Percentiles rank a stretch among this genome's conserved stretches.
These are phyloP conservation scores for Yarrowia hollandica DNA, from an alignment of 805 yeast species.

Conservation along the genomic window DNA sequence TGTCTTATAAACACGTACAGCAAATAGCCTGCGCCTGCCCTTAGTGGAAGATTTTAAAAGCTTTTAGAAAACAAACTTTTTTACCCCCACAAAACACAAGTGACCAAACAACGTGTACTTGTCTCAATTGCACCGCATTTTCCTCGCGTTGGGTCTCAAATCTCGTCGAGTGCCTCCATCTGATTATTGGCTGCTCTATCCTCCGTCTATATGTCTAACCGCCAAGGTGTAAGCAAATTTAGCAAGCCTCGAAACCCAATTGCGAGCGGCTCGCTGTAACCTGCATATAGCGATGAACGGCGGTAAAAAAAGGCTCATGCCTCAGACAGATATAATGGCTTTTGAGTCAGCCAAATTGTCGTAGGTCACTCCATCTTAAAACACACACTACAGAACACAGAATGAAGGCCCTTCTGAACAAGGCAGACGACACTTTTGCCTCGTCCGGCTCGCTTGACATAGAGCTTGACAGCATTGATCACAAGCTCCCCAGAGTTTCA, in stretches of 20 bases:
- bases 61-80: neutral
- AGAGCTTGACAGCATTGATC: slow-evolving; percentile 18
- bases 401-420: slow-evolving; percentile 19
- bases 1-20: neutral
- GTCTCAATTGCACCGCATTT: neutral
- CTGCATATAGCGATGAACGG: slow-evolving; percentile 23
- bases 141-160: too few species aligned
- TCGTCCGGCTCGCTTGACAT: slow-evolving; percentile 10
- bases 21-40: slow-evolving; percentile 17
- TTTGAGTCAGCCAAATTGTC: neutral
- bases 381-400: neutral
- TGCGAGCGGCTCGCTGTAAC: slow-evolving; percentile 10
- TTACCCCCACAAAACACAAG: slow-evolving; percentile 4
- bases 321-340: neutral
- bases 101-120: neutral
- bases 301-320: slow-evolving; percentile 5
- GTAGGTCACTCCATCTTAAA: neutral
- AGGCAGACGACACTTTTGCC: slow-evolving; percentile 20
- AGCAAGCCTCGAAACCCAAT: slow-evolving; percentile 26
- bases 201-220: slow-evolving; percentile 4
- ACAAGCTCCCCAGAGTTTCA: slow-evolving; percentile 17
- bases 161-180: neutral
- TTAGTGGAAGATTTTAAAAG: slow-evolving; percentile 1
- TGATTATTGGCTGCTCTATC: neutral
- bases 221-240: neutral